A percentile compares a stretch with the other conserved stretches of the same genome.
Conservation (phyloP, 495 filamentous ascomycete species). For the Penicillium nucicola region DNA sequence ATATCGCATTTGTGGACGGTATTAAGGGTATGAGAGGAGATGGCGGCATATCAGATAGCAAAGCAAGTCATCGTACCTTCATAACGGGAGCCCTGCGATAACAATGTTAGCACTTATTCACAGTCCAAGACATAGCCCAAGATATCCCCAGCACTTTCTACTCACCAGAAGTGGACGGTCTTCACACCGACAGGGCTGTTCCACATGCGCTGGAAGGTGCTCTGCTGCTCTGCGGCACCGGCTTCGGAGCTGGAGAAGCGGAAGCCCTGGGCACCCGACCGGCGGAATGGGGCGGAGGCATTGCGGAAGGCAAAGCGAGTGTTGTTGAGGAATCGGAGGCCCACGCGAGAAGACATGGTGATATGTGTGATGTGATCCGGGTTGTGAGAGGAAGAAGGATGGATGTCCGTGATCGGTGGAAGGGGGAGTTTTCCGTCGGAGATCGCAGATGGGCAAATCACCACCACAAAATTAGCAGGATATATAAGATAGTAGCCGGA, state of each 20-base stretch:
- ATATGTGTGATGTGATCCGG: constrained; percentile 17
- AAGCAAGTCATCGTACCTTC: constrained; percentile 62
- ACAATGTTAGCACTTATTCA: constrained; percentile 13
- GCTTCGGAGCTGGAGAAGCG: constrained; percentile 67
- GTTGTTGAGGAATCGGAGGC: constrained; percentile 49
- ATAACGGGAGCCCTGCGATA: constrained; percentile 77
- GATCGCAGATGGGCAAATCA: background rate
- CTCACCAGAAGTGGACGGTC: constrained; percentile 97
- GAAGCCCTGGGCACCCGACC: constrained; percentile 50
- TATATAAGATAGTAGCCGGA: background rate
- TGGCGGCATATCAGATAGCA: constrained; percentile 7
- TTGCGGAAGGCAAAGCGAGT: constrained; percentile 52
- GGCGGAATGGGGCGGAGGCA: constrained; percentile 49
- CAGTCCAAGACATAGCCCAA: background rate
- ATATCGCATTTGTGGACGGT: background rate
- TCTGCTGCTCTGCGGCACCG: constrained; percentile 50
- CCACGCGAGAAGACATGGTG: constrained; percentile 47
- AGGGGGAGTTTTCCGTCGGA: constrained; percentile 21
- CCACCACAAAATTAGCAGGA: constrained; percentile 6
- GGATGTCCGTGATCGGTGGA: constrained; percentile 23
- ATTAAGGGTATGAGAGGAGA: background rate
- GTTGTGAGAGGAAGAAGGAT: constrained; percentile 19
- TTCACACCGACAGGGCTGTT: constrained; percentile 84
- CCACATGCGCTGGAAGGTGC: constrained; percentile 70
- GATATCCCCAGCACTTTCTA: background rate